Evolutionary conservation across 2,329 filamentous ascomycete genomes (phyloP), one percentile per base, ranked within the genome.

Genomic region (Zasmidium citrigriseum): DNA sequence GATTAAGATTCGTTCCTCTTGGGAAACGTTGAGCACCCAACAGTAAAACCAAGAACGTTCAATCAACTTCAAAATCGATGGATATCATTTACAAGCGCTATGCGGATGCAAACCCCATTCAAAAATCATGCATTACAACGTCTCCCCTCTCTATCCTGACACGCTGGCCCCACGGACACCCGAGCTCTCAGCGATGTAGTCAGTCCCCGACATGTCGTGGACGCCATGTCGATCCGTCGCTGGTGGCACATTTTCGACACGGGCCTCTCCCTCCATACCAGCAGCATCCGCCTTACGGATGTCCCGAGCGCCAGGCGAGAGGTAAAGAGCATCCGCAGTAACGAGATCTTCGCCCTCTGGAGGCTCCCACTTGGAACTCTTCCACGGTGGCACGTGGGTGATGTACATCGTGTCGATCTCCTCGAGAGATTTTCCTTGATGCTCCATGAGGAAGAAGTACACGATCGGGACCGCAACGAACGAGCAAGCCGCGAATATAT

Each of bases 391-490:
- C 1, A 65, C 63, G 23, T 64, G 65, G 4, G 63, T 78, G 34
- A 90, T 79, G 64, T 91, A 92, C 87, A 90, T 89, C 49, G 86
- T 88, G 67, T 93, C 90, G 55, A 93, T 89, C 72, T 93, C 89
- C 75, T 93, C 90, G 1, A 93, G 80, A 0, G 85, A 87, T 4
- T 89, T 83, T 53, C 87, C 89, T 69, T 89, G 86, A 47, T 84
- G 86, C 71, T 93, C 89, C 56, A 89, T 85, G 53, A 92, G 83
- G 72, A 91, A 91, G 75, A 93, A 89, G 77, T 88, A 93, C 25
- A 92, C 87, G 12, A 91, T 73, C 0, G 86, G 63, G 0, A 85
- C 83, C 0, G 83, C 88, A 0, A 83, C 77, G 18, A 90, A 76
- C 66, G 89, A 89, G 69, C 88, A 91, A 0, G 80, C 87, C 0